Percentiles rank a stretch among this genome's conserved stretches.
Evolutionary conservation across 2,329 filamentous ascomycete genomes (phyloP).

Genomic region (Knufia petricola): DNA sequence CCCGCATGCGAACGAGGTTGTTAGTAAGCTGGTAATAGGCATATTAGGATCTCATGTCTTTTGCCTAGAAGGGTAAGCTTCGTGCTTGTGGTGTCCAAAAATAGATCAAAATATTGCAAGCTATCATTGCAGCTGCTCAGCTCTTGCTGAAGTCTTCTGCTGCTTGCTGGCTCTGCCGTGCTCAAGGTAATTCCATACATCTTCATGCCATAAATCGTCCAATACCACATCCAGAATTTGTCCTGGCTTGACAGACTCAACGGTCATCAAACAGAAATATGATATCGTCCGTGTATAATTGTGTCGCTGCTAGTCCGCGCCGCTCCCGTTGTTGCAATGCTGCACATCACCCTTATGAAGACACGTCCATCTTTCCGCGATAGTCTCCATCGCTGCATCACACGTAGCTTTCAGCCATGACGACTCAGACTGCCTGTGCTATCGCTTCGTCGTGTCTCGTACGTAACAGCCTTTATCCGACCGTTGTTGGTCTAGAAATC

Average conservation of each 20-base stretch:
- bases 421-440: too few species aligned
- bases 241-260: neutral
- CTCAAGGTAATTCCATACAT: neutral
- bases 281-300: neutral
- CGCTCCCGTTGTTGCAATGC: too few species aligned
- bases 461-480: too few species aligned
- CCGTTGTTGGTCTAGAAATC: constrained; percentile 50
- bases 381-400: neutral
- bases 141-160: neutral
- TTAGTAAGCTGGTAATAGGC: too few species aligned
- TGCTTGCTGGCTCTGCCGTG: neutral
- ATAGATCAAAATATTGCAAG: neutral
- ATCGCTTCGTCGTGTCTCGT: too few species aligned
- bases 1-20: too few species aligned
- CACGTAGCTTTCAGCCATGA: neutral
- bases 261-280: neutral
- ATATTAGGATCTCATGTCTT: too few species aligned
- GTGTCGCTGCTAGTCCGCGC: too few species aligned
- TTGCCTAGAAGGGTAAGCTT: neutral
- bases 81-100: neutral
- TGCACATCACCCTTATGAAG: neutral
- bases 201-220: neutral
- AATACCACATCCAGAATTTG: too few species aligned
- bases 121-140: neutral
- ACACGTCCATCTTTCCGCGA: neutral